These are phyloP conservation scores for Plectranthus barbatus DNA, from an alignment of 257 asterid genomes.

Conservation along the genomic window DNA sequence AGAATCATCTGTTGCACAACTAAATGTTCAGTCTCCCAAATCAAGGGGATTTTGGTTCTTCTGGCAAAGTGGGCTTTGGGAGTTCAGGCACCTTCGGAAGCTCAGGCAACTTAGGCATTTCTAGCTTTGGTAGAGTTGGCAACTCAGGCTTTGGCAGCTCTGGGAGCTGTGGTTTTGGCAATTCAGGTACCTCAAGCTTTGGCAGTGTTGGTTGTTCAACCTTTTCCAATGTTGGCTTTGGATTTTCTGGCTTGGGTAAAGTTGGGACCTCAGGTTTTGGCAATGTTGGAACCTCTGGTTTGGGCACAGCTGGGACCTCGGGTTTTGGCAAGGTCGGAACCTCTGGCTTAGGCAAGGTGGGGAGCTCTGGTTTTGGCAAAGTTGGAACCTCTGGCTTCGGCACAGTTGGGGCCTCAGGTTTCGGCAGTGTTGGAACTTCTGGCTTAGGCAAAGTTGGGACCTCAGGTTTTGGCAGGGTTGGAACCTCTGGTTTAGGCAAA, in stretches of 20 bases:
- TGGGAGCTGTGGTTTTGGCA: conserved; percentile 1
- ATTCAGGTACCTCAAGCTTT: background rate
- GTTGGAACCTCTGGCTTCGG: background rate
- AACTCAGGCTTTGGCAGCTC: background rate
- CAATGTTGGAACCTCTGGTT: too few relatives aligned
- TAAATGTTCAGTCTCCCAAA: background rate
- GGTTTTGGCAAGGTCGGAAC: too few relatives aligned
- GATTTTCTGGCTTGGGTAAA: too few relatives aligned
- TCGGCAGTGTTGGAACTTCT: too few relatives aligned
- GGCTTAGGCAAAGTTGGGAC: too few relatives aligned
- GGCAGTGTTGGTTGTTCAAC: background rate
- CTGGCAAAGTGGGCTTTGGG: conserved; percentile 8
- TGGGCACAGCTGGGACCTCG: too few relatives aligned
- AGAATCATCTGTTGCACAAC: background rate
- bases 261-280: too few relatives aligned
- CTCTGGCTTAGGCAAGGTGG: too few relatives aligned
- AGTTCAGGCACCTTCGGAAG: background rate
- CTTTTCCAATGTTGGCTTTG: conserved; percentile 3
- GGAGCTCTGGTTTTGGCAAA: too few relatives aligned
- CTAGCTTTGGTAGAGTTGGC: background rate
- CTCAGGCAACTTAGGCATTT: background rate
- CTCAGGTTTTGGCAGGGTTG: background rate
- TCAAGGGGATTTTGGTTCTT: conserved; percentile 12
- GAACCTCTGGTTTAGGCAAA: background rate
- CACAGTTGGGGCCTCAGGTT: too few relatives aligned